These are phyloP conservation scores for Apiospora pterosperma DNA, from an alignment of 2,329 filamentous ascomycete species.

Conservation along the genomic window DNA sequence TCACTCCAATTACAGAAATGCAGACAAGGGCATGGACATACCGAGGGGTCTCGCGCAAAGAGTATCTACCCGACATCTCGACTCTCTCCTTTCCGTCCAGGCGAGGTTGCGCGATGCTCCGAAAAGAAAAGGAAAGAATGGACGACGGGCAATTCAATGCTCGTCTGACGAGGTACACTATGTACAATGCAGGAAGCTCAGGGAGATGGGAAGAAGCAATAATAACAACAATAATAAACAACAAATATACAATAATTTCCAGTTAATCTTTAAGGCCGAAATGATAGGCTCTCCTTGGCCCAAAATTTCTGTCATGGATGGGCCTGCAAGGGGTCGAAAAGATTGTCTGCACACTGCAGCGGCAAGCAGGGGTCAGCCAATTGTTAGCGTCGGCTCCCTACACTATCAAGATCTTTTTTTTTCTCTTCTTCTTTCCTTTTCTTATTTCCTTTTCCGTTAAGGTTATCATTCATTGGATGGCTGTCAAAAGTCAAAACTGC, in stretches of 20 bases:
- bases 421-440: not conserved
- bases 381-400: not conserved
- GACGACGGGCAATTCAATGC: conserved; percentile 22
- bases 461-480: not conserved
- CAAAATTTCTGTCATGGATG: not conserved
- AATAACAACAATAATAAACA: not conserved
- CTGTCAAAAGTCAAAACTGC: no score
- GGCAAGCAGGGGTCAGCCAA: not conserved
- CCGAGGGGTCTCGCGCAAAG: conserved; percentile 24
- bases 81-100: not conserved
- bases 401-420: not conserved
- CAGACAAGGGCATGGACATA: conserved; percentile 5
- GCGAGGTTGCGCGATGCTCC: conserved; percentile 7
- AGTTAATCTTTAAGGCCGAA: not conserved
- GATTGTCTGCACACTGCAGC: not conserved
- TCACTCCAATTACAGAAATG: not conserved
- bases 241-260: not conserved
- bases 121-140: conserved; percentile 16
- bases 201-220: conserved; percentile 3
- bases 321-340: not conserved
- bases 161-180: conserved; percentile 13
- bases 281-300: not conserved
- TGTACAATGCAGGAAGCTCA: not conserved
- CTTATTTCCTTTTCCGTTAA: not conserved
- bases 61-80: conserved; percentile 22